These are phyloP conservation scores for Penicillium cinerascens DNA, from an alignment of 495 filamentous ascomycete species.

Conservation along the genomic window DNA sequence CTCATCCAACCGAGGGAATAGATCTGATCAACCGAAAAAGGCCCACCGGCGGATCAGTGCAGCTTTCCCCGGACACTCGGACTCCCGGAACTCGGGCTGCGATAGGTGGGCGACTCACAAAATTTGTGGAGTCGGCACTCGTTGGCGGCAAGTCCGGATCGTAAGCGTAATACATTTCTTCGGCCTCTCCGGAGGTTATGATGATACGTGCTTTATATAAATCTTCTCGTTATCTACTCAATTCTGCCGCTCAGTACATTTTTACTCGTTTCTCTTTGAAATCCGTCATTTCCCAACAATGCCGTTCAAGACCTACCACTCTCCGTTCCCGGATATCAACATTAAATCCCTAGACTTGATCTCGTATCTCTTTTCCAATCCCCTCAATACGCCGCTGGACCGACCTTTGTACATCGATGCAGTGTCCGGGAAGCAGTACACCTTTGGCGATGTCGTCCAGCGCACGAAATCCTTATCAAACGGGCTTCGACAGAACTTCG, in stretches of 20 bases:
- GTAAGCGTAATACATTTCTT: too few species aligned
- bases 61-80: background rate
- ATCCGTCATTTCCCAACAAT: slow-evolving; percentile 6
- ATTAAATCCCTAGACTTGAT: slow-evolving; percentile 54
- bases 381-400: slow-evolving; percentile 11
- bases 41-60: background rate
- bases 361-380: slow-evolving; percentile 61
- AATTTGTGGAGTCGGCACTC: background rate
- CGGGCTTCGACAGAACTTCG: slow-evolving; percentile 63
- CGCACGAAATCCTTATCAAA: slow-evolving; percentile 66
- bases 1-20: background rate
- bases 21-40: background rate
- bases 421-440: slow-evolving; percentile 63
- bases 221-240: background rate
- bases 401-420: slow-evolving; percentile 49
- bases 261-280: background rate
- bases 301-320: slow-evolving; percentile 24
- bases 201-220: background rate
- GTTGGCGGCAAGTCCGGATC: too few species aligned
- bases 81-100: background rate
- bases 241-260: background rate
- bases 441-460: slow-evolving; percentile 56
- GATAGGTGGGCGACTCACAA: background rate
- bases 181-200: background rate
- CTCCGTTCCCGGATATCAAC: slow-evolving; percentile 25